A percentile compares a stretch with the other conserved stretches of the same genome.
Evolutionary conservation across 2,329 filamentous ascomycete genomes (phyloP).

Genomic region (Xylaria digitata): DNA sequence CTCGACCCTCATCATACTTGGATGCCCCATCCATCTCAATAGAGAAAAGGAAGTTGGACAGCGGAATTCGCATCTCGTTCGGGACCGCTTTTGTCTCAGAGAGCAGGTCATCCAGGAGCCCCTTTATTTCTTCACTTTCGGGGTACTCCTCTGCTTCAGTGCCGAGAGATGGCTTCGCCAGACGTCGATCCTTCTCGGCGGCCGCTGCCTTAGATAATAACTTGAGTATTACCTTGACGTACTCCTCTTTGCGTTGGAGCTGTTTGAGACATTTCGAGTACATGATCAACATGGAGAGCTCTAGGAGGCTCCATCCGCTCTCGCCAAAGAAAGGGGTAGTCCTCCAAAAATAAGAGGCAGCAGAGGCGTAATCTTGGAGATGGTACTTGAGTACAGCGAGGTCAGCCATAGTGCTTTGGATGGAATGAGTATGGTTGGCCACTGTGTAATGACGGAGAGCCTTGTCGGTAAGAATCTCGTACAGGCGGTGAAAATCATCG

Average conservation of each 20-base stretch:
- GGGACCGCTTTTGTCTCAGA: conserved; percentile 57
- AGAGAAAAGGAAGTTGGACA: conserved; percentile 79
- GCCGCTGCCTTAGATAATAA: conserved; percentile 75
- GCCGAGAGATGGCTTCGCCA: conserved; percentile 53
- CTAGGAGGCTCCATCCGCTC: conserved; percentile 80
- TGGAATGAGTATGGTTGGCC: conserved; percentile 80
- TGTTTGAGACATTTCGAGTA: conserved; percentile 85
- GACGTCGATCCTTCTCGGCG: conserved; percentile 62
- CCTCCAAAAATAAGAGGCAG: conserved; percentile 80
- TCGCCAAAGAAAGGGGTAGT: conserved; percentile 83
- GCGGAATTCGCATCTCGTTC: conserved; percentile 72
- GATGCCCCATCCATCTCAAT: conserved; percentile 76
- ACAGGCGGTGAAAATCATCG: conserved; percentile 73
- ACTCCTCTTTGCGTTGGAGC: conserved; percentile 80
- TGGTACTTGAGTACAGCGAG: conserved; percentile 86
- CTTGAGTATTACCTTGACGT: conserved; percentile 79
- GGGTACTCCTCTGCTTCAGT: conserved; percentile 52
- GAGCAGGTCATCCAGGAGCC: conserved; percentile 61
- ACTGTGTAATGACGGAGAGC: conserved; percentile 85
- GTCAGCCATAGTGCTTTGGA: conserved; percentile 83
- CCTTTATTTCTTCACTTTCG: conserved; percentile 56
- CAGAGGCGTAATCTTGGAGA: conserved; percentile 76
- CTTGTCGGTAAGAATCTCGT: conserved; percentile 83
- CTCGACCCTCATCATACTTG: conserved; percentile 74
- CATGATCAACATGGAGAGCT: conserved; percentile 86